A percentile compares a stretch with the other conserved stretches of the same genome.
Evolutionary conservation across 2,329 filamentous ascomycete genomes (phyloP).

Genomic region (Fusarium hostae): DNA sequence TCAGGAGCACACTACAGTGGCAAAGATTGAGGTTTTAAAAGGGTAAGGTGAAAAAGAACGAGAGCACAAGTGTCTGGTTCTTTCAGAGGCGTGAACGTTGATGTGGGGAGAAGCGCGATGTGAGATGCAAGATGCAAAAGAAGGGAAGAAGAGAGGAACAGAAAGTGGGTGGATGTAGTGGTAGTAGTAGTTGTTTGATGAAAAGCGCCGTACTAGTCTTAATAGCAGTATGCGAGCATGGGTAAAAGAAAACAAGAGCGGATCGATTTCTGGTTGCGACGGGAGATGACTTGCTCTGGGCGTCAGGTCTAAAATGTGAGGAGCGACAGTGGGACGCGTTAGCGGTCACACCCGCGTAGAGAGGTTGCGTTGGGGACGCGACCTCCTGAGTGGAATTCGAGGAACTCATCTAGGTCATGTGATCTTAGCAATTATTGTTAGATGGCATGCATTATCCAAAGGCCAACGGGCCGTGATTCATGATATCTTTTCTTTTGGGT

Average conservation of each 20-base stretch:
- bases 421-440: neutral
- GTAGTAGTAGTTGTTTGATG: conserved; percentile 19
- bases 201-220: conserved; percentile 24
- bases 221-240: conserved; percentile 12
- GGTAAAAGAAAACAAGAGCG: conserved; percentile 41
- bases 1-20: conserved; percentile 4
- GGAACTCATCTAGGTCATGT: conserved; percentile 14
- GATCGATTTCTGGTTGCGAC: conserved; percentile 40
- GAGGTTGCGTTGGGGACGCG: conserved; percentile 41
- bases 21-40: neutral
- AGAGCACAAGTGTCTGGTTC: conserved; percentile 2
- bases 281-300: conserved; percentile 36
- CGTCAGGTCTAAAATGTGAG: conserved; percentile 29
- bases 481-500: neutral
- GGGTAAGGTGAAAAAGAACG: neutral
- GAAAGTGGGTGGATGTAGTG: conserved; percentile 16
- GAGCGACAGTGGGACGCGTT: conserved; percentile 43
- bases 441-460: neutral
- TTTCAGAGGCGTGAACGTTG: conserved; percentile 12
- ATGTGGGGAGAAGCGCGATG: conserved; percentile 13
- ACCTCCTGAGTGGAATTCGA: neutral
- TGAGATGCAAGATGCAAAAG: conserved; percentile 7
- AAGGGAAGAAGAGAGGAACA: conserved; percentile 3
- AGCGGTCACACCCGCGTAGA: conserved; percentile 45
- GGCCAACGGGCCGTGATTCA: neutral